These are phyloP conservation scores for Ustilago cynodontis DNA, from an alignment of 1,284 basidiomycete genomes.

Conservation along the genomic window DNA sequence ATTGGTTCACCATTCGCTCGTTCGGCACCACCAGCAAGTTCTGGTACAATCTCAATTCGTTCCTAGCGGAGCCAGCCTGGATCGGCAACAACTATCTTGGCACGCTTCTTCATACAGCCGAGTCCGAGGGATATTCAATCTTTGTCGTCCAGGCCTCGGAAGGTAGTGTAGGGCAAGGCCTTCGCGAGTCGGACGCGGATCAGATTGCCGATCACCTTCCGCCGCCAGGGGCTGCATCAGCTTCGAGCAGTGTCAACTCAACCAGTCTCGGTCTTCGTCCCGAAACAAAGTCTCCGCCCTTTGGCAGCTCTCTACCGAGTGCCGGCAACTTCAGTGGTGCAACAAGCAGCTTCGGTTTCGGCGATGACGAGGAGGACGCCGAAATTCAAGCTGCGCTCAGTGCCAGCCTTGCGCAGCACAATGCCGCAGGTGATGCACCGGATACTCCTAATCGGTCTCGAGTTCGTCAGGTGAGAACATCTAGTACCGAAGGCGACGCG, in stretches of 20 bases:
- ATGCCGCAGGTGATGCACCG: not conserved
- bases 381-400: constrained; percentile 63
- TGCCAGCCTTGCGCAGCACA: constrained; percentile 49
- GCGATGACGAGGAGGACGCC: constrained; percentile 37
- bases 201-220: constrained; percentile 59
- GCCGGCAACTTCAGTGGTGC: not conserved
- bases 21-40: constrained; percentile 55
- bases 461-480: constrained; percentile 33
- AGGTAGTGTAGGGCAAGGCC: constrained; percentile 28
- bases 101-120: constrained; percentile 62
- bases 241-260: constrained; percentile 1
- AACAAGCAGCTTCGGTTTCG: constrained; percentile 16
- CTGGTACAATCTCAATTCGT: constrained; percentile 69
- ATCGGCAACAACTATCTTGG: constrained; percentile 63
- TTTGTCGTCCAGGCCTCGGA: constrained; percentile 58
- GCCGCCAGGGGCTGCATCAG: constrained; percentile 26
- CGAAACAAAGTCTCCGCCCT: constrained; percentile 2
- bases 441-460: constrained; percentile 42
- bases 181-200: constrained; percentile 53
- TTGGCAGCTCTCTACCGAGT: constrained; percentile 3
- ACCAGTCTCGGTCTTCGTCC: constrained; percentile 35
- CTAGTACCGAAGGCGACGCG: constrained; percentile 20
- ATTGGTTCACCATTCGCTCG: constrained; percentile 66
- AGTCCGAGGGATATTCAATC: constrained; percentile 64
- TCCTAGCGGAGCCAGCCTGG: constrained; percentile 59